Conservation (phyloP, 163 green algal genomes). For the Volvox carteri region DNA sequence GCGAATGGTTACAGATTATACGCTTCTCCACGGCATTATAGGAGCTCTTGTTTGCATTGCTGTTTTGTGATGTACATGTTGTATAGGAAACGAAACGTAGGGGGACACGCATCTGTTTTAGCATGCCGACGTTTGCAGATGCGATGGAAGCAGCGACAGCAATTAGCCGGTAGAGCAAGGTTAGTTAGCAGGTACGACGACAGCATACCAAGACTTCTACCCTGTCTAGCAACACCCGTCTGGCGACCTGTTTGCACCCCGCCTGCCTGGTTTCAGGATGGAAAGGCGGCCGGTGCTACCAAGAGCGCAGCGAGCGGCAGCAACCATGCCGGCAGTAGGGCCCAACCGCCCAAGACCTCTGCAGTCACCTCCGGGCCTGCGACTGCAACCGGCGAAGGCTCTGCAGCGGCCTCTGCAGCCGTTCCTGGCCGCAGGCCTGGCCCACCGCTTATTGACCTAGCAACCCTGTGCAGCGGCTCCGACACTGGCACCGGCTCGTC, state of each 20-base stretch:
- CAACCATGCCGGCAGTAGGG: no score
- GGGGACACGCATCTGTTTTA: no score
- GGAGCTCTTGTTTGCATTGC: not conserved
- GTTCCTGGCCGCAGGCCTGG: not conserved
- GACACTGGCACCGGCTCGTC: not conserved
- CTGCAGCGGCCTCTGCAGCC: not conserved
- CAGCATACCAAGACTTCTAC: not conserved
- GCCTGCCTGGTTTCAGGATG: not conserved
- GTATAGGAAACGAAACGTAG: no score
- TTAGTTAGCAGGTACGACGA: not conserved
- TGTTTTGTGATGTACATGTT: not conserved
- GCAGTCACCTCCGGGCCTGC: not conserved
- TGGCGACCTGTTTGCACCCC: not conserved
- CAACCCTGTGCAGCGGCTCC: no score
- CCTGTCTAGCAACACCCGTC: not conserved
- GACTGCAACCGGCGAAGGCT: not conserved
- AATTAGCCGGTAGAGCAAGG: no score
- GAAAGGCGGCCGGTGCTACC: not conserved
- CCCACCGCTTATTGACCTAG: not conserved
- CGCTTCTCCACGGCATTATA: no score
- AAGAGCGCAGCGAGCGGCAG: not conserved
- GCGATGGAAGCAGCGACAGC: no score
- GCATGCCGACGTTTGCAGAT: no score
- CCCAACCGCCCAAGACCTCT: not conserved
- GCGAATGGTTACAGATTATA: not conserved